Conservation (phyloP, 202 grass and related monocot genomes). For the Elaeis oleifera region DNA sequence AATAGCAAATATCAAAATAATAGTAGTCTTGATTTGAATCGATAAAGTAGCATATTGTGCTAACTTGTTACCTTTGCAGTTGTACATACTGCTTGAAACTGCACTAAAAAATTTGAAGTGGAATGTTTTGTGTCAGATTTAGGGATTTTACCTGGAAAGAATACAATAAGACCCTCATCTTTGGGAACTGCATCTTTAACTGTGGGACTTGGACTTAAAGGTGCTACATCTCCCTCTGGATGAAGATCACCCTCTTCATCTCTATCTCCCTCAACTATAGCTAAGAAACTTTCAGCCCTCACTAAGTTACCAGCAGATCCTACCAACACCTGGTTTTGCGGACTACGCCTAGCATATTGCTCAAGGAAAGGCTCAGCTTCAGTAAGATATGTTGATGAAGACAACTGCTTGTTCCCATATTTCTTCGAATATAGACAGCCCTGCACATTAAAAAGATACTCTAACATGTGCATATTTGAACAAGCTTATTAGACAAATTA, state of each 20-base stretch:
- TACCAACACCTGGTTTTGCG: slow-evolving; percentile 76
- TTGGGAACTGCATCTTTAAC: slow-evolving; percentile 56
- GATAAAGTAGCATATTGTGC: too few relatives aligned
- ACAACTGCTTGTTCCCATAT: slow-evolving; percentile 69
- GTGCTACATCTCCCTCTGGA: slow-evolving; percentile 32
- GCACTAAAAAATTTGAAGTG: too few relatives aligned
- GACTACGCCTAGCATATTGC: slow-evolving; percentile 74
- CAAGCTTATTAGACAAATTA: too few relatives aligned
- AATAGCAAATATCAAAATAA: too few relatives aligned
- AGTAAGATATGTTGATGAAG: slow-evolving; percentile 69
- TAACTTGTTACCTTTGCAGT: too few relatives aligned
- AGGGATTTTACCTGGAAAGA: slow-evolving; percentile 76
- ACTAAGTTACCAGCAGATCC: slow-evolving; percentile 82
- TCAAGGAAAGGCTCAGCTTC: slow-evolving; percentile 98
- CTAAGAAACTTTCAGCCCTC: slow-evolving; percentile 81
- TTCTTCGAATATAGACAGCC: slow-evolving; percentile 76
- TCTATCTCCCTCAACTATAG: slow-evolving; percentile 53
- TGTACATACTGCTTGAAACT: too few relatives aligned
- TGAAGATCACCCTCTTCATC: slow-evolving; percentile 93
- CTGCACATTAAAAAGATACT: slow-evolving; percentile 18
- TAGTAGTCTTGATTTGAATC: too few relatives aligned
- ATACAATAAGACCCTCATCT: slow-evolving; percentile 81
- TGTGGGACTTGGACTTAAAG: slow-evolving; percentile 37
- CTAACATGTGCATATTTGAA: too few relatives aligned
- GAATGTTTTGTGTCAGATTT: slow-evolving; percentile 1